Conservation (phyloP, 371 early-diverging fungal genomes). For the Apophysomyces elegans region DNA sequence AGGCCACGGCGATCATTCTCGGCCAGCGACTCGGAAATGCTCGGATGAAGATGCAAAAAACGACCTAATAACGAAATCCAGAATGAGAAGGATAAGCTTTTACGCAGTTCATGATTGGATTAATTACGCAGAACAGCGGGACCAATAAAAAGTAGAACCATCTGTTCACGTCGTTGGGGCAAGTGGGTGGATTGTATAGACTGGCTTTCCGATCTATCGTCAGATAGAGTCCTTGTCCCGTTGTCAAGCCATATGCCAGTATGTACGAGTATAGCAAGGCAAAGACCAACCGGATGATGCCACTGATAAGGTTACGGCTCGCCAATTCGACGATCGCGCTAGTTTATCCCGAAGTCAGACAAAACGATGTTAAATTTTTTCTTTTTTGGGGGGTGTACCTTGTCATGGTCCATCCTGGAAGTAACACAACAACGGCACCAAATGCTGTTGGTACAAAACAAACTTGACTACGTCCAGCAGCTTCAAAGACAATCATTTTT, state of each 20-base stretch:
- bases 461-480: constrained; percentile 16
- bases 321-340: constrained; percentile 70
- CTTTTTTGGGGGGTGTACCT: constrained; percentile 25
- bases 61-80: neutral
- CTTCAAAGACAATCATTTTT: constrained; percentile 5
- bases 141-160: constrained; percentile 24
- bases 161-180: constrained; percentile 4
- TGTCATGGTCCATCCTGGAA: constrained; percentile 67
- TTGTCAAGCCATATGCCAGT: constrained; percentile 69
- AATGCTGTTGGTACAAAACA: constrained; percentile 24
- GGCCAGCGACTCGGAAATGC: constrained; percentile 20
- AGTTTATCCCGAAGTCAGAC: constrained; percentile 16
- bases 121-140: constrained; percentile 20
- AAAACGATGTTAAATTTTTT: neutral
- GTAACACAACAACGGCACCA: constrained; percentile 51
- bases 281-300: constrained; percentile 71
- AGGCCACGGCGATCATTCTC: constrained; percentile 20
- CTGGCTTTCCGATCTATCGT: constrained; percentile 21
- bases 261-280: constrained; percentile 69
- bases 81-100: neutral
- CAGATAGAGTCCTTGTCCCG: constrained; percentile 53
- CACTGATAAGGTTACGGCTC: constrained; percentile 77
- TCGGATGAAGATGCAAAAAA: constrained; percentile 20
- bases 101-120: neutral
- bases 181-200: constrained; percentile 16